phyloP scores from a whole-genome alignment of 2,329 filamentous ascomycete genomes.

The Fusarium austroafricanum region DNA sequence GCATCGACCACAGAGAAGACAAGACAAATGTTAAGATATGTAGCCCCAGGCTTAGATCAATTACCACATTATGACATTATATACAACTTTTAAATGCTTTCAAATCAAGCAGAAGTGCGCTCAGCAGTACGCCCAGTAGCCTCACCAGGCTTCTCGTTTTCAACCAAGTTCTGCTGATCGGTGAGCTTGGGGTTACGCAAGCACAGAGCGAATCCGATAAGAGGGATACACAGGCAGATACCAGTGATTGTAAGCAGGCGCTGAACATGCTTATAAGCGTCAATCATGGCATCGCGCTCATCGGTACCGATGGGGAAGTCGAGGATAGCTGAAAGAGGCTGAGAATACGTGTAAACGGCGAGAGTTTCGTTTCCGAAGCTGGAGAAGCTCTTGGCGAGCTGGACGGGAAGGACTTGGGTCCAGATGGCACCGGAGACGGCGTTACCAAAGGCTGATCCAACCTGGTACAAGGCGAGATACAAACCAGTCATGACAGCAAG shows the following conservation, averaged over 20 bases:
- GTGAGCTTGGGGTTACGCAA: conserved; percentile 61
- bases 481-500: conserved; percentile 73
- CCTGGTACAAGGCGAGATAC: conserved; percentile 71
- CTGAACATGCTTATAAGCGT: conserved; percentile 60
- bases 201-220: conserved; percentile 57
- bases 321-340: conserved; percentile 52
- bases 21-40: not conserved
- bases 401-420: conserved; percentile 65
- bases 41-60: conserved; percentile 15
- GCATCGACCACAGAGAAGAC: not conserved
- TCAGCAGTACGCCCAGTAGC: no score
- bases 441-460: conserved; percentile 70
- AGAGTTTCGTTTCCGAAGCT: conserved; percentile 53
- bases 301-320: conserved; percentile 57
- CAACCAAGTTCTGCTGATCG: conserved; percentile 57
- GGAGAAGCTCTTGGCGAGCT: conserved; percentile 55
- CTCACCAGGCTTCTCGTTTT: conserved; percentile 45
- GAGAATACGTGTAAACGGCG: conserved; percentile 50
- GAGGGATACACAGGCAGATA: conserved; percentile 61
- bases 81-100: conserved; percentile 2
- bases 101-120: not conserved
- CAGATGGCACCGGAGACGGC: conserved; percentile 72
- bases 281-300: conserved; percentile 57
- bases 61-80: conserved; percentile 22
- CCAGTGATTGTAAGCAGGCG: conserved; percentile 60